These are phyloP conservation scores for Musa balbisiana DNA, from an alignment of 202 grass and related monocot genomes.

Conservation along the genomic window DNA sequence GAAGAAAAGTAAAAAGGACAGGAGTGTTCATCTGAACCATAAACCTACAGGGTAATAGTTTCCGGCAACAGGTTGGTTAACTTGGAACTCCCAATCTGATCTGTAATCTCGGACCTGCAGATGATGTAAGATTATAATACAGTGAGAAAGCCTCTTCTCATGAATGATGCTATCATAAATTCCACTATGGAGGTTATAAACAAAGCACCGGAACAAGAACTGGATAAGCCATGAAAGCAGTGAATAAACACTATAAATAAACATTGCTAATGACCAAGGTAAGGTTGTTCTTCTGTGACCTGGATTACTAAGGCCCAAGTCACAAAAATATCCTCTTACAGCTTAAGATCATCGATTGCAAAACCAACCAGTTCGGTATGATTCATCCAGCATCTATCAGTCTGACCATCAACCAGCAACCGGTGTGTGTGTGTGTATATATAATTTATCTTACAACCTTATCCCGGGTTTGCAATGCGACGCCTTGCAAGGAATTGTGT, in stretches of 20 bases:
- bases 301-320: too few relatives aligned
- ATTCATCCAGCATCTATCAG: too few relatives aligned
- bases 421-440: too few relatives aligned
- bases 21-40: not conserved
- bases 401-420: too few relatives aligned
- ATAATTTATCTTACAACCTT: too few relatives aligned
- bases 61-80: slow-evolving; percentile 86
- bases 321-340: too few relatives aligned
- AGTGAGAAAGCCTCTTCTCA: not conserved
- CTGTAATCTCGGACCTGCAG: slow-evolving; percentile 90
- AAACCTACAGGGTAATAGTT: slow-evolving; percentile 93
- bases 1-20: not conserved
- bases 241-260: not conserved
- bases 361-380: too few relatives aligned
- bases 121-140: slow-evolving; percentile 3
- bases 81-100: slow-evolving; percentile 73
- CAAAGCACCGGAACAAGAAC: not conserved
- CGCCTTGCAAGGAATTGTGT: too few relatives aligned
- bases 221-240: not conserved
- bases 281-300: too few relatives aligned
- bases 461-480: too few relatives aligned
- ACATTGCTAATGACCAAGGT: not conserved
- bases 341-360: too few relatives aligned
- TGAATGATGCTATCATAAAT: not conserved
- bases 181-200: not conserved